Percentiles rank a stretch among this genome's conserved stretches.
These are phyloP conservation scores for Magnolia officinalis DNA, from an alignment of 164 flowering plant species.

Conservation along the genomic window DNA sequence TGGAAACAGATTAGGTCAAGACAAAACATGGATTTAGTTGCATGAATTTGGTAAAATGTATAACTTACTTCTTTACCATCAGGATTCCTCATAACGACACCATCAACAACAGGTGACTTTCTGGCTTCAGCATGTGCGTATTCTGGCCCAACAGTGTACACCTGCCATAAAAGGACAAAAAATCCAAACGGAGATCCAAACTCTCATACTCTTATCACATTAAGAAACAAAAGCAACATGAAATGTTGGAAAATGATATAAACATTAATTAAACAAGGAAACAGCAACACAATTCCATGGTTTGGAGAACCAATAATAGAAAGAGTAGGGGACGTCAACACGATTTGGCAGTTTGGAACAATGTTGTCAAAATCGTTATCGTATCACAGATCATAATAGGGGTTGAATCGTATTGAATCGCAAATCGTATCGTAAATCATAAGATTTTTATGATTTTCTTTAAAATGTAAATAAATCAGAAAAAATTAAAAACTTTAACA, in stretches of 20 bases:
- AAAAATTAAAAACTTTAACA: too few relatives aligned
- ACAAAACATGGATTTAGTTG: neutral
- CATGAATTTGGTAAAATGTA: neutral
- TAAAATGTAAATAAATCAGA: too few relatives aligned
- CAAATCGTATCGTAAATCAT: too few relatives aligned
- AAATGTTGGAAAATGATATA: neutral
- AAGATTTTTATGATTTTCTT: too few relatives aligned
- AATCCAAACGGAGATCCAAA: slow-evolving; percentile 6
- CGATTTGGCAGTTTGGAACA: too few relatives aligned
- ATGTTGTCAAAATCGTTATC: too few relatives aligned
- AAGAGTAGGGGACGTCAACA: neutral
- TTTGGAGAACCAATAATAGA: too few relatives aligned
- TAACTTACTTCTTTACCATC: slow-evolving; percentile 95
- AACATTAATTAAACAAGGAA: neutral
- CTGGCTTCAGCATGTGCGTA: slow-evolving; percentile 99
- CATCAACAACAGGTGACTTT: slow-evolving; percentile 99
- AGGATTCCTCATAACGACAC: slow-evolving; percentile 98
- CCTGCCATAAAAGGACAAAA: slow-evolving; percentile 42
- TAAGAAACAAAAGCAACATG: neutral
- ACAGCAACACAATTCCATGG: neutral
- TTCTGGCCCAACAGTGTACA: slow-evolving; percentile 97
- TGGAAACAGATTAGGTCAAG: too few relatives aligned
- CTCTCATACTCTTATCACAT: neutral
- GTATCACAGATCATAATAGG: too few relatives aligned
- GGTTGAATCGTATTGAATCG: too few relatives aligned